A percentile compares a stretch with the other conserved stretches of the same genome.
phyloP scores from a whole-genome alignment of 2,329 filamentous ascomycete genomes.

The Botrytis byssoidea region DNA sequence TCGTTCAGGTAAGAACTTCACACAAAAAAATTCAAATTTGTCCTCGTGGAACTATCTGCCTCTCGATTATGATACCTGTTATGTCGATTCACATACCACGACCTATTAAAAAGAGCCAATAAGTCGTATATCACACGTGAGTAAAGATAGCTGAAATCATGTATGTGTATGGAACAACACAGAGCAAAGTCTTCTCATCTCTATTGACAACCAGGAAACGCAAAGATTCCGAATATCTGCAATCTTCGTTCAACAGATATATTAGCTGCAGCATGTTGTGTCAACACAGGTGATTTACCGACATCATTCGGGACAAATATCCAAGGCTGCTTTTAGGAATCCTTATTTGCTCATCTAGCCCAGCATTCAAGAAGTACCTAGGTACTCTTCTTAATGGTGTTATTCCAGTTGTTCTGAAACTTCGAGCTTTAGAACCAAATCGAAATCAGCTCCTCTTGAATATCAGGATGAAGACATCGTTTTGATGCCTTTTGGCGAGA shows the following conservation, averaged over 20 bases:
- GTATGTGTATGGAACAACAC: not conserved
- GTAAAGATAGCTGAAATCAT: not conserved
- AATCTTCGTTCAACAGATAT: conserved; percentile 1
- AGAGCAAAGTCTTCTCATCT: conserved; percentile 3
- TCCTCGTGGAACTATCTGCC: not conserved
- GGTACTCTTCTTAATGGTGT: not conserved
- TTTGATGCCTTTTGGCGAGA: not conserved
- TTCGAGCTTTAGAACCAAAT: not conserved
- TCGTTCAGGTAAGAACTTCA: not conserved
- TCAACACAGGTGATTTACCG: not conserved
- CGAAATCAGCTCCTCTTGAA: not conserved
- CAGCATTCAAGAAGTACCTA: not conserved
- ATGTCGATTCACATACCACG: conserved; percentile 1
- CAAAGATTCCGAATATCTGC: not conserved
- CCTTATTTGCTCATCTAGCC: not conserved
- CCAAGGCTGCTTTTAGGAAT: not conserved
- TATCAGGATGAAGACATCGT: not conserved
- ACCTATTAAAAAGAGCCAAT: not conserved
- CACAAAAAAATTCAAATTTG: not conserved
- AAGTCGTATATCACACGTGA: not conserved
- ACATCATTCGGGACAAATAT: conserved; percentile 8
- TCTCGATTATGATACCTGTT: not conserved
- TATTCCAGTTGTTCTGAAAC: not conserved
- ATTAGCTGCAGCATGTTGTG: conserved; percentile 8
- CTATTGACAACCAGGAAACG: conserved; percentile 13